phyloP scores from a whole-genome alignment of 2,329 filamentous ascomycete species.

The Lachnellula arida region DNA sequence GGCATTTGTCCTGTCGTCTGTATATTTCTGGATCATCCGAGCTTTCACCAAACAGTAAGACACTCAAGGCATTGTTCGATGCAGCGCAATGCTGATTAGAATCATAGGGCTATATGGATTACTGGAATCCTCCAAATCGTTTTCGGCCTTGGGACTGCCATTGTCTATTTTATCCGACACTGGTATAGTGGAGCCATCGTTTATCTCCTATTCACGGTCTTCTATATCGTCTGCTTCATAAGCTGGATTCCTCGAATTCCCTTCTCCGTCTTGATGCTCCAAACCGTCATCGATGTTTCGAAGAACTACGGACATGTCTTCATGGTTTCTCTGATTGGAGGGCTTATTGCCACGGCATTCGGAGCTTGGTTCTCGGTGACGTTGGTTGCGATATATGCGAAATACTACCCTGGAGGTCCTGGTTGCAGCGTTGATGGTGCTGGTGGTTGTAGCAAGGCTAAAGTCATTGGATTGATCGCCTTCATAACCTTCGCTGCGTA shows the following conservation, averaged over 20 bases:
- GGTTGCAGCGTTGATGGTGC: slow-evolving; percentile 39
- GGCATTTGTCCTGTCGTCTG: slow-evolving; percentile 69
- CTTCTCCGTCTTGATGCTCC: slow-evolving; percentile 85
- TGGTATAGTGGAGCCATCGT: slow-evolving; percentile 84
- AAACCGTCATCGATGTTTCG: slow-evolving; percentile 78
- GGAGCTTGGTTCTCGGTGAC: slow-evolving; percentile 84
- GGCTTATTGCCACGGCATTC: slow-evolving; percentile 69
- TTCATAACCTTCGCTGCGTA: slow-evolving; percentile 90
- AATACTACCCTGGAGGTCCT: slow-evolving; percentile 62
- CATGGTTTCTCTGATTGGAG: slow-evolving; percentile 77
- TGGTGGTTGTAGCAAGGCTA: slow-evolving; percentile 62
- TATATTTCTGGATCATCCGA: slow-evolving; percentile 71
- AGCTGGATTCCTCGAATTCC: slow-evolving; percentile 88
- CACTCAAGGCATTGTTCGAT: background rate
- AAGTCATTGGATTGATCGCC: slow-evolving; percentile 77
- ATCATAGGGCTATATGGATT: slow-evolving; percentile 70
- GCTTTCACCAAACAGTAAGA: slow-evolving; percentile 68
- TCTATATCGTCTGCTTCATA: slow-evolving; percentile 78
- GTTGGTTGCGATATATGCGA: slow-evolving; percentile 78
- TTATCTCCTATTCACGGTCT: slow-evolving; percentile 76
- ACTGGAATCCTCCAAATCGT: slow-evolving; percentile 85
- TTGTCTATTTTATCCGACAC: slow-evolving; percentile 73
- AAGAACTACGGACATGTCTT: slow-evolving; percentile 84
- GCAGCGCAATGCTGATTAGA: background rate
- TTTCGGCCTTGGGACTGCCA: slow-evolving; percentile 77